phyloP scores from a whole-genome alignment of 2,329 filamentous ascomycete species.

The Leptographium flavum region DNA sequence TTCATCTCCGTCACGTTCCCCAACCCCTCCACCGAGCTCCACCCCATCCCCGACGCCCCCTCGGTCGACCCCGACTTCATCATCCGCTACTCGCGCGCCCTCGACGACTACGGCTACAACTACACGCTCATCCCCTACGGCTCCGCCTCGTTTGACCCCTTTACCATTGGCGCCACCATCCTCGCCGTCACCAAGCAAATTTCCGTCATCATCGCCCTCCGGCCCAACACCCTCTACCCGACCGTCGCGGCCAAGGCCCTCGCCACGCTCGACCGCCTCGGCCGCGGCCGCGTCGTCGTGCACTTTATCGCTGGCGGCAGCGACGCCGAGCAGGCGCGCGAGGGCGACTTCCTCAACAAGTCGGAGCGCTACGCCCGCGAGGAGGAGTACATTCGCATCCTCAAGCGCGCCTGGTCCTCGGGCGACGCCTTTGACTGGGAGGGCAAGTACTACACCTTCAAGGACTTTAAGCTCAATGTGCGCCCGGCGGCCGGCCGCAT shows the following conservation, averaged over 20 bases:
- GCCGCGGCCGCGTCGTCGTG: constrained; percentile 37
- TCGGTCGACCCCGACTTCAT: constrained; percentile 39
- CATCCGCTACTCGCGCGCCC: constrained; percentile 37
- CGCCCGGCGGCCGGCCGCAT: constrained; percentile 38
- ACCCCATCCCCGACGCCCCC: constrained; percentile 33
- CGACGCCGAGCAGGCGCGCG: constrained; percentile 43
- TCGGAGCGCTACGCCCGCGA: constrained; percentile 41
- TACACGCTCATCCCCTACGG: constrained; percentile 48
- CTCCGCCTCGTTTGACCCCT: constrained; percentile 40
- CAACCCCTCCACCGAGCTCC: constrained; percentile 40
- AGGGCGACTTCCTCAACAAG: constrained; percentile 45
- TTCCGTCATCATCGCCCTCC: constrained; percentile 46
- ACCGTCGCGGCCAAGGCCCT: constrained; percentile 48
- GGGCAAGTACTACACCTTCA: constrained; percentile 44
- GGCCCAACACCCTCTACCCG: constrained; percentile 47
- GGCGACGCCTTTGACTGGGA: constrained; percentile 46
- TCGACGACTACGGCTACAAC: constrained; percentile 47
- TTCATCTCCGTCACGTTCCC: constrained; percentile 46
- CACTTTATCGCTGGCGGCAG: constrained; percentile 50
- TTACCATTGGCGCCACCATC: constrained; percentile 44
- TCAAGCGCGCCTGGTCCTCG: constrained; percentile 42
- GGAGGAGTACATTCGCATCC: constrained; percentile 48
- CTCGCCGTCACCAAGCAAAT: constrained; percentile 41
- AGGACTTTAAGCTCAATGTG: constrained; percentile 39
- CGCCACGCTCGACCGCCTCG: constrained; percentile 46